These are phyloP conservation scores for Coemansia sp. DNA, from an alignment of 192 early-diverging fungal species.

Conservation along the genomic window DNA sequence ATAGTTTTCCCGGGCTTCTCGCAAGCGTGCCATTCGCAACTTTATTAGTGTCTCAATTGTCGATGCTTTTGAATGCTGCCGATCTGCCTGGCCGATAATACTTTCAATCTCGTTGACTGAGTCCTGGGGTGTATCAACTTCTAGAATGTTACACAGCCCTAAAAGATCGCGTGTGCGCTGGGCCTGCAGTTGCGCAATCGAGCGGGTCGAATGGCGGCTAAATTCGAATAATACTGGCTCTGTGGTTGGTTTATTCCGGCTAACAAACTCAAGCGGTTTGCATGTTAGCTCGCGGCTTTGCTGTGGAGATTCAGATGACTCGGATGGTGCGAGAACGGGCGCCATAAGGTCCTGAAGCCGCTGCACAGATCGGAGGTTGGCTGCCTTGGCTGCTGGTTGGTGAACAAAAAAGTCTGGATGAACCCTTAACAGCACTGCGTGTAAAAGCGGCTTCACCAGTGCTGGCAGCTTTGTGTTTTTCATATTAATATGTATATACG, in stretches of 20 bases:
- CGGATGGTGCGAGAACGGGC: constrained; percentile 17
- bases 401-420: constrained; percentile 48
- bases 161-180: constrained; percentile 42
- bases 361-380: constrained; percentile 44
- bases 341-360: constrained; percentile 43
- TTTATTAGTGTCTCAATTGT: background rate
- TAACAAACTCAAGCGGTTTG: constrained; percentile 19
- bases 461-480: constrained; percentile 20
- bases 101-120: constrained; percentile 18
- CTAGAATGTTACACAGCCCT: constrained; percentile 24
- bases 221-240: constrained; percentile 28
- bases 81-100: constrained; percentile 1
- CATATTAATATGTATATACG: constrained; percentile 3
- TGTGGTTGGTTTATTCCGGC: background rate
- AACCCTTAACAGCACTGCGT: constrained; percentile 37
- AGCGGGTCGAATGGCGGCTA: background rate
- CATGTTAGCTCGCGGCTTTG: constrained; percentile 11
- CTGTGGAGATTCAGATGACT: background rate
- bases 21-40: constrained; percentile 35
- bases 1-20: constrained; percentile 37
- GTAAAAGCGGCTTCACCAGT: constrained; percentile 44
- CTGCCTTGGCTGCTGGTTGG: constrained; percentile 31
- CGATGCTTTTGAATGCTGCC: background rate
- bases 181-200: constrained; percentile 12
- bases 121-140: background rate